These are phyloP conservation scores for Globisporangium camurandrum DNA, from an alignment of 352 stramenopile species.

Conservation along the genomic window DNA sequence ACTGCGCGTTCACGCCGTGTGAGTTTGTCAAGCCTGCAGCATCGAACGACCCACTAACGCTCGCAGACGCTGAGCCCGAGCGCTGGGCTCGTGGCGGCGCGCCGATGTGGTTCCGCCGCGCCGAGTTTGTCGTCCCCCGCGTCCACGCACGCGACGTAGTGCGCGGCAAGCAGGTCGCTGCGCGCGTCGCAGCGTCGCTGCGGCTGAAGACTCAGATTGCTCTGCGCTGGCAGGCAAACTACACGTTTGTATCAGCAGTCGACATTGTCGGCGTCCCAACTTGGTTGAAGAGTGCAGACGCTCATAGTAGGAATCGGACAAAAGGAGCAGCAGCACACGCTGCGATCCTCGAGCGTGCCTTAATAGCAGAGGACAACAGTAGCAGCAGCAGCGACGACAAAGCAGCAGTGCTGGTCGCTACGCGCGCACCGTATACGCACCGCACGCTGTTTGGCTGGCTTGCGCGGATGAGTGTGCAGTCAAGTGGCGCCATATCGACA, in stretches of 20 bases:
- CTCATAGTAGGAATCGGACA: background rate
- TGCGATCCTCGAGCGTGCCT: constrained; percentile 6
- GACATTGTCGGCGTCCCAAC: background rate
- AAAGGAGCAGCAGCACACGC: constrained; percentile 7
- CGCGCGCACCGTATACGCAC: constrained; percentile 3
- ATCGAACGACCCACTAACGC: background rate
- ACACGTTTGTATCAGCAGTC: background rate
- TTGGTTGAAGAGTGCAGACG: too few species aligned
- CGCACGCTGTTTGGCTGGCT: constrained; percentile 15
- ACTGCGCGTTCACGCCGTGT: constrained; percentile 41
- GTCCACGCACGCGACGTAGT: constrained; percentile 13
- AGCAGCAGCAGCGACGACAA: too few species aligned
- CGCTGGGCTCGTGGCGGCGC: constrained; percentile 10
- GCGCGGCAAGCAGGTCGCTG: constrained; percentile 12
- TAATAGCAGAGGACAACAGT: too few species aligned
- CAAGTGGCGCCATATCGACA: too few species aligned
- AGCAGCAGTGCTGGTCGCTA: constrained; percentile 11
- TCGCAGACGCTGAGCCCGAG: constrained; percentile 3
- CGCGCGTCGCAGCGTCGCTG: constrained; percentile 7
- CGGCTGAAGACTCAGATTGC: constrained; percentile 10
- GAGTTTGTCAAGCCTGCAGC: constrained; percentile 19
- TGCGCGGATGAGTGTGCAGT: too few species aligned
- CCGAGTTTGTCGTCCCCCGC: constrained; percentile 31
- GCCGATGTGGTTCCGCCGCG: constrained; percentile 23
- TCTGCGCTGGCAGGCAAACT: constrained; percentile 5